Conservation (phyloP, 805 yeast genomes). For the Candida hungchunana region DNA sequence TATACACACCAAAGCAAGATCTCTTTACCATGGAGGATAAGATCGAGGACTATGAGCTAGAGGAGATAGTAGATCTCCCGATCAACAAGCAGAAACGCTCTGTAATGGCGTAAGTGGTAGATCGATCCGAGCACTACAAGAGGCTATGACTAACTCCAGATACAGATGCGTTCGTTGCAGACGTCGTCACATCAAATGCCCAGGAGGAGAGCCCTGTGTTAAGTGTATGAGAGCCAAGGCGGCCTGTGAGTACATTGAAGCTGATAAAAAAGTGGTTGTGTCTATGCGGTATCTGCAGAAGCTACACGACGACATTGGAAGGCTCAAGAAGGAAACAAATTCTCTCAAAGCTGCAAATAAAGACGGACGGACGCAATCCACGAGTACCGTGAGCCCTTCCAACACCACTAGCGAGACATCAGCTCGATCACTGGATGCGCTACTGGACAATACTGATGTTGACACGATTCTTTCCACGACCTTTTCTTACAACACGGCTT, state of each 20-base stretch:
- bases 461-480: constrained; percentile 25
- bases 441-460: constrained; percentile 22
- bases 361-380: constrained; percentile 5
- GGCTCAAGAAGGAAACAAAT: constrained; percentile 63
- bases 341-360: constrained; percentile 37
- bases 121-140: background rate
- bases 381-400: background rate
- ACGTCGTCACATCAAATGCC: constrained; percentile 69
- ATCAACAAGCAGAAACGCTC: constrained; percentile 22
- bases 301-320: constrained; percentile 63
- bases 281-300: constrained; percentile 65
- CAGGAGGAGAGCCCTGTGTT: constrained; percentile 71
- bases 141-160: constrained; percentile 1
- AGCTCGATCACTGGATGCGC: constrained; percentile 12
- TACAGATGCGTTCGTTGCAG: constrained; percentile 58
- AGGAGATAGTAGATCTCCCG: constrained; percentile 12
- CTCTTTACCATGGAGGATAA: background rate
- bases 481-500: constrained; percentile 24
- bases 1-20: background rate
- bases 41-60: constrained; percentile 6
- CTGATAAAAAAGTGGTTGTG: constrained; percentile 67
- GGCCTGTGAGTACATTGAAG: constrained; percentile 67
- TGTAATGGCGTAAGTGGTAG: constrained; percentile 19
- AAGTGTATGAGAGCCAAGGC: constrained; percentile 54
- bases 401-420: background rate